Base-by-base conservation (phyloP, 1,284 basidiomycete genomes). In the Cryptococcus hybrid region DNA sequence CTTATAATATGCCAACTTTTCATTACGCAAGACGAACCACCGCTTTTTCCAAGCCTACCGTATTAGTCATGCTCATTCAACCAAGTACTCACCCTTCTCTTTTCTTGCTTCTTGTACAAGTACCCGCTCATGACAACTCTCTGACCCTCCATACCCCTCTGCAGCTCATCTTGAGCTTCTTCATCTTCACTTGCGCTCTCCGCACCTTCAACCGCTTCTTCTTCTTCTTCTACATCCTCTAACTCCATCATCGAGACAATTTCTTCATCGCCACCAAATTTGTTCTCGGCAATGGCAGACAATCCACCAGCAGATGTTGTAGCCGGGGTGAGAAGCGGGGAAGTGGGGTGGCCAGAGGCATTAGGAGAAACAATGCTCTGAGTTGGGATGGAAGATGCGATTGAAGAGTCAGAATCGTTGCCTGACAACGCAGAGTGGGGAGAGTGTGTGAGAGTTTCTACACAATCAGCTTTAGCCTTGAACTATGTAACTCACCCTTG, bases 1-100 rank as follows among this genome's bases (percentile, higher is more conserved):
- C 82, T 98, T 98, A 86, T 99, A 99, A 80, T 96, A 97, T 11
- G 92, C 92, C 51, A 99, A 80, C 75, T 94, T 91, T 13, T 89
- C 89, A 0, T 90, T 85, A 12, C 95, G 85, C 58, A 99, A 80
- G 0, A 99, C 96, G 68, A 98, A 99, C 95, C 95, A 99, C 40
- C 95, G 85, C 80, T 94, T 94, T 83, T 98, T 98, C 95, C 95
- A 99, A 1, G 88, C 92, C 91, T 96, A 70, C 51, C 30, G 48
- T 11, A 24, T 54, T 11, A 53, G 59, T 58, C 50, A 40, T 45
- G 49, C 30, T 36, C 13, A 7, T 36, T 11, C 11, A 45, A 39
- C 6, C 7, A 30, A 9, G 30, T 30, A 76, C 83, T 60, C 65
- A 92, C 92, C 88, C 97, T 98, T 77, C 96, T 83, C 61, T 92